Percentiles rank a stretch among this genome's conserved stretches.
These are phyloP conservation scores for Umbelopsis sp. DNA, from an alignment of 192 early-diverging fungal species.

Conservation along the genomic window DNA sequence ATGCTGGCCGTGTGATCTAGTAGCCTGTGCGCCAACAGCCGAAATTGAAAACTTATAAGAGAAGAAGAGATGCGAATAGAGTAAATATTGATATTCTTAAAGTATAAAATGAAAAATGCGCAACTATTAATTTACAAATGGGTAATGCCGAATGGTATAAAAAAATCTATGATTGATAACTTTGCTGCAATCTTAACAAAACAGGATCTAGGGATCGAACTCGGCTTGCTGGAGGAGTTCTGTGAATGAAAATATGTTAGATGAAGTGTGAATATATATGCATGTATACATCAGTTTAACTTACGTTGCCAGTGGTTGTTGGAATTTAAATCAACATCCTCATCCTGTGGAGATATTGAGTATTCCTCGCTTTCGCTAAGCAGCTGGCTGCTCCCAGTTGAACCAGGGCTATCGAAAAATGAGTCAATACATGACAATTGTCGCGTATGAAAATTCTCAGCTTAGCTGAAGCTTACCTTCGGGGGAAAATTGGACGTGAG, in stretches of 20 bases:
- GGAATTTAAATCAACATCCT: neutral
- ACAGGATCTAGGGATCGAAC: neutral
- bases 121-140: neutral
- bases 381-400: neutral
- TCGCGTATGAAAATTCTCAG: no score
- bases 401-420: neutral
- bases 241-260: neutral
- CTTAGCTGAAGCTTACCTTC: no score
- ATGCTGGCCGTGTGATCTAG: no score
- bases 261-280: no score
- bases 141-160: conserved; percentile 1
- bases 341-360: neutral
- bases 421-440: no score
- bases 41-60: no score
- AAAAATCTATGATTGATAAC: neutral
- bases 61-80: no score
- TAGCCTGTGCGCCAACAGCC: no score
- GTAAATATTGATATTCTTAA: no score
- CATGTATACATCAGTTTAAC: neutral
- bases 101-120: no score
- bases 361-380: neutral
- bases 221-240: conserved; percentile 11
- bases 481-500: neutral
- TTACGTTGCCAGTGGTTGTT: conserved; percentile 17
- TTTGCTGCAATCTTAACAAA: neutral